phyloP scores from a whole-genome alignment of 306 rosid genomes.

The Prinsepia uniflora region DNA sequence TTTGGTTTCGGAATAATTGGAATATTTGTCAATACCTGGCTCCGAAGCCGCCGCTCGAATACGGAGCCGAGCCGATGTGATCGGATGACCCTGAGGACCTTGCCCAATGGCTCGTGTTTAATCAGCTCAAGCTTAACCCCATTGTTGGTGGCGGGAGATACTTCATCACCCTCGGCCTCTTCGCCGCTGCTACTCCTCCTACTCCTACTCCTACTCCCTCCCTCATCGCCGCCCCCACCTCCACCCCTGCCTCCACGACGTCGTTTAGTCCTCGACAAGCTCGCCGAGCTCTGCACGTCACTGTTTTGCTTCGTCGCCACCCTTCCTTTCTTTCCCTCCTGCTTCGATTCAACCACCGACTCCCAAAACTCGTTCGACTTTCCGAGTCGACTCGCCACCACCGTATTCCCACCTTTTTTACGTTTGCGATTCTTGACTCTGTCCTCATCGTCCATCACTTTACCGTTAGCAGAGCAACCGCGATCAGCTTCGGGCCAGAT shows the following conservation, averaged over 20 bases:
- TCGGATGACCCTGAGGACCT: conserved; percentile 38
- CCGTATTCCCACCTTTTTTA: neutral
- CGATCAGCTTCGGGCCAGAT: conserved; percentile 18
- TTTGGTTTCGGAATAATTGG: neutral
- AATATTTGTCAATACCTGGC: conserved; percentile 40
- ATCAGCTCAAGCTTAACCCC: conserved; percentile 24
- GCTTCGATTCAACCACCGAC: conserved; percentile 24
- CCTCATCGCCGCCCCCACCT: conserved; percentile 14
- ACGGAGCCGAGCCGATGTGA: conserved; percentile 54
- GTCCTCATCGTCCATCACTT: conserved; percentile 9
- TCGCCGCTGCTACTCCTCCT: conserved; percentile 38
- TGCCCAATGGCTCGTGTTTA: conserved; percentile 47
- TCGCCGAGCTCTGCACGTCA: conserved; percentile 48
- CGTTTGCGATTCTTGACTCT: neutral
- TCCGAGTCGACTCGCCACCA: conserved; percentile 15
- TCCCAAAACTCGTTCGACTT: conserved; percentile 18
- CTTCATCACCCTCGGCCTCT: conserved; percentile 39
- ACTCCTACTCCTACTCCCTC: neutral
- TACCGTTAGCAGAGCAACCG: conserved; percentile 20
- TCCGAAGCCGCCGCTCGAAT: conserved; percentile 56
- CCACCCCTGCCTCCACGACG: conserved; percentile 22
- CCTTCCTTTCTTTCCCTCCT: conserved; percentile 10
- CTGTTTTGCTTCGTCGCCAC: conserved; percentile 38
- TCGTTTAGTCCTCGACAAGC: conserved; percentile 37
- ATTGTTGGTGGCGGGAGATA: conserved; percentile 49